A percentile compares a stretch with the other conserved stretches of the same genome.
Evolutionary conservation across 768 basidiomycete genomes (phyloP).

Genomic region (Trametes elegans): DNA sequence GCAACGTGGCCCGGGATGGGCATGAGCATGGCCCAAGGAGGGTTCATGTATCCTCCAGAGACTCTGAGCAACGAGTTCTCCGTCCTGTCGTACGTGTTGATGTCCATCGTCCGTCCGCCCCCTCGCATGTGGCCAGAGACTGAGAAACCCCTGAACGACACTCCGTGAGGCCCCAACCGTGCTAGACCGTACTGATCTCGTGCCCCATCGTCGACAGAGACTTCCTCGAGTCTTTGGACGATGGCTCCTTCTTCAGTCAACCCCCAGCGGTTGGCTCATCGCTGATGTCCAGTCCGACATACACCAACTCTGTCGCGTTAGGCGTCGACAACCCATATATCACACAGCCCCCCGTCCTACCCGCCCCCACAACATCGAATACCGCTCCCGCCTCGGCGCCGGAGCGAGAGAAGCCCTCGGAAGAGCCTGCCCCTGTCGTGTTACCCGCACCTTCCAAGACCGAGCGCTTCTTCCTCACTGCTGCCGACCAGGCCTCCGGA

Average conservation of each 20-base stretch:
- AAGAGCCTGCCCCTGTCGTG: slow-evolving; percentile 46
- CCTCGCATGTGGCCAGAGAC: too few relatives aligned
- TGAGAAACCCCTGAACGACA: too few relatives aligned
- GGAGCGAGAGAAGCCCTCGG: slow-evolving; percentile 32
- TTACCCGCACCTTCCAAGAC: slow-evolving; percentile 77
- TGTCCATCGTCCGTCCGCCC: neutral
- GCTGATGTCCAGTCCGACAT: slow-evolving; percentile 37
- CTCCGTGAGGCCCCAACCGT: too few relatives aligned
- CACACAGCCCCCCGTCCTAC: slow-evolving; percentile 24
- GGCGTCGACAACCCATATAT: slow-evolving; percentile 28
- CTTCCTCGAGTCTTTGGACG: slow-evolving; percentile 85
- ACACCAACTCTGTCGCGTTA: slow-evolving; percentile 23
- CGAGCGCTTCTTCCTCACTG: slow-evolving; percentile 87
- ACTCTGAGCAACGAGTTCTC: slow-evolving; percentile 81
- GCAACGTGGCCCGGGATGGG: slow-evolving; percentile 54
- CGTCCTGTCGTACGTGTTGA: slow-evolving; percentile 61
- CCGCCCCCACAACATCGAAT: slow-evolving; percentile 19
- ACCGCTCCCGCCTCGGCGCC: slow-evolving; percentile 21
- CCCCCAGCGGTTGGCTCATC: slow-evolving; percentile 49
- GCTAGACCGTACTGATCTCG: neutral
- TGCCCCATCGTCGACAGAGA: slow-evolving; percentile 48
- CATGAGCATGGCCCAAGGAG: slow-evolving; percentile 42
- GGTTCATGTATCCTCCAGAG: slow-evolving; percentile 71
- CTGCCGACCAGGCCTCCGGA: slow-evolving; percentile 91
- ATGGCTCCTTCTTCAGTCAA: slow-evolving; percentile 74